phyloP scores from a whole-genome alignment of 805 yeast species.

The Yarrowia keelungensis region DNA sequence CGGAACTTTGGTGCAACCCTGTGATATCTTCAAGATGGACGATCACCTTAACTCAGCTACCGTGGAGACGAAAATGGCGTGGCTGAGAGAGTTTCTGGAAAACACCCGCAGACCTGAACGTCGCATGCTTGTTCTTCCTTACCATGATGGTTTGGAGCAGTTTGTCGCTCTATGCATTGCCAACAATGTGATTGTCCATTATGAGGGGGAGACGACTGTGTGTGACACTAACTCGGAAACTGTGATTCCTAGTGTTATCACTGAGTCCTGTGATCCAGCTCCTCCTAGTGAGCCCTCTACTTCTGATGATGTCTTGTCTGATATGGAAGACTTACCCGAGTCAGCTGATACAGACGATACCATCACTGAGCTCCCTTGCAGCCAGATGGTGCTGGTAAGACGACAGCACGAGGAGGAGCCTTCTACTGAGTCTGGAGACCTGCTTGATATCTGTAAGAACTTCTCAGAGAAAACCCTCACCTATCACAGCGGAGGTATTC shows the following conservation, averaged over 20 bases:
- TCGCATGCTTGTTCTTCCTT: background rate
- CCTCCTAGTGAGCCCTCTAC: too few species aligned
- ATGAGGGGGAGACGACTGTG: background rate
- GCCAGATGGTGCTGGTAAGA: background rate
- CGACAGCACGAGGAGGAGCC: too few species aligned
- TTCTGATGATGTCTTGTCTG: background rate
- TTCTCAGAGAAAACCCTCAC: background rate
- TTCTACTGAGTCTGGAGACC: background rate
- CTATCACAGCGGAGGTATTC: background rate
- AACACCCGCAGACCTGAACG: background rate
- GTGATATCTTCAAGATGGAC: background rate
- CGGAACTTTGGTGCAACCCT: background rate
- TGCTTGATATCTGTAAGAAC: background rate
- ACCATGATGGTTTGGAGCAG: background rate
- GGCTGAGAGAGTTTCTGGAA: background rate
- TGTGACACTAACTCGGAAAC: too few species aligned
- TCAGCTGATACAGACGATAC: constrained; percentile 3
- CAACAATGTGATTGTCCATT: background rate
- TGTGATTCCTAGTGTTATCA: too few species aligned
- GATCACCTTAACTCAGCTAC: background rate
- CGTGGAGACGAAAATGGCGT: background rate
- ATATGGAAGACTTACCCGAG: background rate
- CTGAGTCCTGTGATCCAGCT: too few species aligned
- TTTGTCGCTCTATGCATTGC: constrained; percentile 1
- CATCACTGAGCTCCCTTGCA: background rate